Evolutionary conservation across 768 basidiomycete species (phyloP), one percentile per base, ranked within the genome.

Genomic region (Gymnopilus dilepis): DNA sequence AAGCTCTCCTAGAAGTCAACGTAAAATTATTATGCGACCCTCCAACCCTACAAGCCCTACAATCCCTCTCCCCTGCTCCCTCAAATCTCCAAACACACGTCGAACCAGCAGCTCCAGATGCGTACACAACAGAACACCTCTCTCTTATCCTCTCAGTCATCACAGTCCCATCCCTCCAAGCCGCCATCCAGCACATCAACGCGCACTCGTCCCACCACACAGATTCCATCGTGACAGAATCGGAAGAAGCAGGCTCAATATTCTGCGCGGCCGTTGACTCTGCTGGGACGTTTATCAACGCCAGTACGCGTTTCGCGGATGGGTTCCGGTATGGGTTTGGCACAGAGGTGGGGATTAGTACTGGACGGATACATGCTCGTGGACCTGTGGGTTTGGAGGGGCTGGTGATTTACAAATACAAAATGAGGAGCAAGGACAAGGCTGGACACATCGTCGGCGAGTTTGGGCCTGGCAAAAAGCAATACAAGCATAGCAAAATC

Each of bases 291-390:
- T 99, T 91, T 69, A 84, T 97, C 61, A 99, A 99, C 69, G 96
- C 96, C 6, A 94, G 91, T 70, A 98, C 97, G 9, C 85, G 97
- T 37, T 99, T 99, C 72, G 90, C 96, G 0, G 97, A 99, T 74
- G 97, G 97, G 12, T 97, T 96, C 76, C 78, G 97, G 62, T 99
- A 95, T 72, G 97, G 97, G 0, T 95, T 97, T 66, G 97, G 97
- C 2, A 96, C 97, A 4, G 97, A 99, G 76, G 97, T 99, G 0
- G 97, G 97, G 8, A 97, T 99, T 69, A 92, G 91, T 73, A 99
- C 97, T 0, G 96, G 97, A 0, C 88, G 92, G 70, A 97, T 97
- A 58, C 97, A 99, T 70, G 96, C 97, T 15, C 83, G 97, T 41
- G 97, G 97, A 3, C 97, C 97, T 0, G 97, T 99, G 1, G 97